Evolutionary conservation across 2,329 filamentous ascomycete genomes (phyloP).

Genomic region (Fusarium poae): DNA sequence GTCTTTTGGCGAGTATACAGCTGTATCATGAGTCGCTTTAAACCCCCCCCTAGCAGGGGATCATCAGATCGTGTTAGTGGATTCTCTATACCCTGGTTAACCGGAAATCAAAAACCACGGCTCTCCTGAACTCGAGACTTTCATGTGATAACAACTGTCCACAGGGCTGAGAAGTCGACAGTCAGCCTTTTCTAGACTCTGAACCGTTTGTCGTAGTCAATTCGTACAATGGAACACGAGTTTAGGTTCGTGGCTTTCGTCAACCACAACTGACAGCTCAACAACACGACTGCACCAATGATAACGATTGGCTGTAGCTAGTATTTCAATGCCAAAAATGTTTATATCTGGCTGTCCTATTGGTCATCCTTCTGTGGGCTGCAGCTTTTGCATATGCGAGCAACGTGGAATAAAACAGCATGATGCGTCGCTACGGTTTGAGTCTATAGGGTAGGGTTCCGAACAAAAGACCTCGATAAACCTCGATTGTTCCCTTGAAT

Average conservation of each 20-base stretch:
- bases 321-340: background rate
- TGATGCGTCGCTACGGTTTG: background rate
- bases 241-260: background rate
- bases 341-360: background rate
- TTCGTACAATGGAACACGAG: background rate
- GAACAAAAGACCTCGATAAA: background rate
- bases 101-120: slow-evolving; percentile 2
- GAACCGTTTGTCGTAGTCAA: background rate
- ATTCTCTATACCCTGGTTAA: slow-evolving; percentile 11
- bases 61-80: slow-evolving; percentile 15
- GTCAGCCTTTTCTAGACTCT: background rate
- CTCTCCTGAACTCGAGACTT: slow-evolving; percentile 1
- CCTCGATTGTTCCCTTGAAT: background rate
- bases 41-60: slow-evolving; percentile 36
- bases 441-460: background rate
- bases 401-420: background rate
- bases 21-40: slow-evolving; percentile 33
- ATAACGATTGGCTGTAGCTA: background rate
- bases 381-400: background rate
- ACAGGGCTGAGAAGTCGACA: background rate
- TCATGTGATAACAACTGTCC: slow-evolving; percentile 23
- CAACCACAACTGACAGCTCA: background rate
- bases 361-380: background rate
- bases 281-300: background rate
- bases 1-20: slow-evolving; percentile 8